Evolutionary conservation across 1,139 yeast species (phyloP).

Genomic region (Pichia sp.): DNA sequence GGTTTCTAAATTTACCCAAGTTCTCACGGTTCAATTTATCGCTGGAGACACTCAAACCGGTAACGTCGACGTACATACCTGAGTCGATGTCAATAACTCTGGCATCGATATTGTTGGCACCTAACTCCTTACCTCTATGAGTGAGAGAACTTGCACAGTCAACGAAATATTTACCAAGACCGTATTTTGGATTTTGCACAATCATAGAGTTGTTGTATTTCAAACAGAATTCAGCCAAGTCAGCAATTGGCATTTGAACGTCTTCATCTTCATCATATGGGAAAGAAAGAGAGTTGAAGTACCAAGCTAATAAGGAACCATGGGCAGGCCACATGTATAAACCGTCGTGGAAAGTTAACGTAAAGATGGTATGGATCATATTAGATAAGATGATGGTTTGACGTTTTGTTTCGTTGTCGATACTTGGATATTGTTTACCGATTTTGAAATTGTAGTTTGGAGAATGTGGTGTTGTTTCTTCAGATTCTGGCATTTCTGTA

Average conservation of each 20-base stretch:
- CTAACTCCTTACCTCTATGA: conserved; percentile 42
- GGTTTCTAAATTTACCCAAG: conserved; percentile 8
- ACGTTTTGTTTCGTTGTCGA: conserved; percentile 19
- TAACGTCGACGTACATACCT: conserved; percentile 72
- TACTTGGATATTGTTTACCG: background rate
- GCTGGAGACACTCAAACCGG: conserved; percentile 41
- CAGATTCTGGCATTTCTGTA: conserved; percentile 23
- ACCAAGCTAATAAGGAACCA: conserved; percentile 53
- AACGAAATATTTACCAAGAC: conserved; percentile 55
- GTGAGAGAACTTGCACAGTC: conserved; percentile 39
- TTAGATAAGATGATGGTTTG: conserved; percentile 46
- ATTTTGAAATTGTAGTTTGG: background rate
- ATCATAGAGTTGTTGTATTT: conserved; percentile 49
- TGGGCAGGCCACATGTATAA: conserved; percentile 51
- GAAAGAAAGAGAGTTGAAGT: conserved; percentile 51
- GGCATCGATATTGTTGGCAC: conserved; percentile 74
- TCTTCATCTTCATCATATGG: conserved; percentile 59
- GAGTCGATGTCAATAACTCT: conserved; percentile 75
- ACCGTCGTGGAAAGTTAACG: conserved; percentile 45
- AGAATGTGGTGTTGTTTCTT: conserved; percentile 6
- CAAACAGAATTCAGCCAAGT: conserved; percentile 41
- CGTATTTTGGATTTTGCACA: conserved; percentile 60
- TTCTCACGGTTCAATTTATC: conserved; percentile 22
- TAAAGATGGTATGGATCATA: conserved; percentile 46
- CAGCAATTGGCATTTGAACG: conserved; percentile 55